Percentiles rank a stretch among this genome's conserved stretches.
phyloP scores from a whole-genome alignment of 345 rosid species.

The Combretum micranthum region DNA sequence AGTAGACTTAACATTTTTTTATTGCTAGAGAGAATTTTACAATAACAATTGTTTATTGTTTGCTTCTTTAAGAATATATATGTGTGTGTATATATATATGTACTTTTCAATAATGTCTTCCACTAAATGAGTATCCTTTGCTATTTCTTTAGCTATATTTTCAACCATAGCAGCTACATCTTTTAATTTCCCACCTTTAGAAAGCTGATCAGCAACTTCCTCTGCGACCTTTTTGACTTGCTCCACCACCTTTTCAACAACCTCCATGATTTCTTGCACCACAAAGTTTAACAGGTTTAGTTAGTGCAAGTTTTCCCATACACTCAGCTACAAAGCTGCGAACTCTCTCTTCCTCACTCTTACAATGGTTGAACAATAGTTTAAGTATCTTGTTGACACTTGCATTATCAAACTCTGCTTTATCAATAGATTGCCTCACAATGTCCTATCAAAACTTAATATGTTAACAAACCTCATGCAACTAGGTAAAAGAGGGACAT shows the following conservation, averaged over 20 bases:
- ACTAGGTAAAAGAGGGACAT: neutral
- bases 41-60: too few relatives aligned
- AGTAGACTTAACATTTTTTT: too few relatives aligned
- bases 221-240: conserved; percentile 43
- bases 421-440: conserved; percentile 93
- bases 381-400: conserved; percentile 87
- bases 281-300: conserved; percentile 82
- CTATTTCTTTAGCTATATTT: conserved; percentile 30
- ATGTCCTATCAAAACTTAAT: conserved; percentile 58
- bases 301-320: conserved; percentile 91
- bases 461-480: conserved; percentile 5
- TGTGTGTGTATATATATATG: too few relatives aligned
- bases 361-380: conserved; percentile 87
- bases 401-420: conserved; percentile 85
- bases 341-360: conserved; percentile 99
- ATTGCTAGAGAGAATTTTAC: too few relatives aligned
- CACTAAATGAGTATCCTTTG: conserved; percentile 25
- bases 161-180: conserved; percentile 21
- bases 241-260: conserved; percentile 42
- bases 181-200: conserved; percentile 33
- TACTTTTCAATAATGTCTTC: conserved; percentile 41
- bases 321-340: conserved; percentile 99
- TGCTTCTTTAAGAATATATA: too few relatives aligned
- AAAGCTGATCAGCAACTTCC: conserved; percentile 32
- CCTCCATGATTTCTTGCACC: conserved; percentile 23